Evolutionary conservation across 2,329 filamentous ascomycete genomes (phyloP).

Genomic region (Capronia epimyces): DNA sequence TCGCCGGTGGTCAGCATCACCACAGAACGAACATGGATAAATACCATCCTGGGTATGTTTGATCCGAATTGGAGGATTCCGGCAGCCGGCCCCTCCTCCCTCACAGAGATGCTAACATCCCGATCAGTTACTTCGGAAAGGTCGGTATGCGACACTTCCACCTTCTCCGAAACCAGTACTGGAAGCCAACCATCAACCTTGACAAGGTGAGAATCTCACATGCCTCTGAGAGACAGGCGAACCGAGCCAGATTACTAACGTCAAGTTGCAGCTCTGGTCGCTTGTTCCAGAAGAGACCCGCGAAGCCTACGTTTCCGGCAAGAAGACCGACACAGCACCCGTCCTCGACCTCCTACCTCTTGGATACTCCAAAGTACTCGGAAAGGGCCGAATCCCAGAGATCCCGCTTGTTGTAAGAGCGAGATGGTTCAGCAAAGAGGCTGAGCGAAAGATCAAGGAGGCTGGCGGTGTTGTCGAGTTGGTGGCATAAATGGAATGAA

Average conservation of each 20-base stretch:
- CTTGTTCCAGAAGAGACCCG: slow-evolving; percentile 90
- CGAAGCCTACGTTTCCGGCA: slow-evolving; percentile 75
- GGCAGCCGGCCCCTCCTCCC: too few relatives aligned
- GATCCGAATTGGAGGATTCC: slow-evolving; percentile 42
- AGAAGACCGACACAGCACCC: slow-evolving; percentile 86
- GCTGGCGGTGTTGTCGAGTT: slow-evolving; percentile 94
- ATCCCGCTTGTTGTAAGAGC: slow-evolving; percentile 92
- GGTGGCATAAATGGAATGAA: slow-evolving; percentile 75
- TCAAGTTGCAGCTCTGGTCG: slow-evolving; percentile 69
- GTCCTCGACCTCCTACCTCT: slow-evolving; percentile 96
- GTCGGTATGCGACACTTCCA: slow-evolving; percentile 96
- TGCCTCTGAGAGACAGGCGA: slow-evolving; percentile 1
- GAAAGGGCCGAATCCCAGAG: slow-evolving; percentile 92
- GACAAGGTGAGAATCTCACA: slow-evolving; percentile 70
- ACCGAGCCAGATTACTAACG: slow-evolving; percentile 6
- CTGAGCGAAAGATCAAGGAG: slow-evolving; percentile 98
- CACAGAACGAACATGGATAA: slow-evolving; percentile 89
- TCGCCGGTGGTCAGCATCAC: slow-evolving; percentile 99
- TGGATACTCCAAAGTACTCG: slow-evolving; percentile 97
- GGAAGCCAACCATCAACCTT: slow-evolving; percentile 98
- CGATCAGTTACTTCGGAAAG: slow-evolving; percentile 59
- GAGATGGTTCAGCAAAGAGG: slow-evolving; percentile 90
- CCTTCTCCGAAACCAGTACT: slow-evolving; percentile 91
- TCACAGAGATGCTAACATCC: slow-evolving; percentile 10
- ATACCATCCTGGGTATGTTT: slow-evolving; percentile 97